phyloP scores from a whole-genome alignment of 2,329 filamentous ascomycete species.

The Xylariaceae sp. region DNA sequence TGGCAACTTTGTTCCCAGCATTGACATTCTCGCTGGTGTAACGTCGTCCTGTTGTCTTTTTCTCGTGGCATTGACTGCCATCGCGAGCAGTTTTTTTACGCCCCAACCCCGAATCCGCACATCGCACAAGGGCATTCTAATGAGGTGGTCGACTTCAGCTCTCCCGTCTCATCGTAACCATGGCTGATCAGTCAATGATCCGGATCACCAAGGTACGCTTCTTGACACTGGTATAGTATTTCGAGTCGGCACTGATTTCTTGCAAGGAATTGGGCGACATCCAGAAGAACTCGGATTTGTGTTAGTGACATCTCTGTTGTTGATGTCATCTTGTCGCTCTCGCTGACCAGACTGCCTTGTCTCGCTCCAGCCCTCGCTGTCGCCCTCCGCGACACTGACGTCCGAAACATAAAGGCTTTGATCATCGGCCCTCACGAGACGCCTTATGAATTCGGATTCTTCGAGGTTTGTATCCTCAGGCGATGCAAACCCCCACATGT shows the following conservation, averaged over 20 bases:
- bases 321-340: conserved; percentile 12
- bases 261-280: conserved; percentile 78
- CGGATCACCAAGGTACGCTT: conserved; percentile 65
- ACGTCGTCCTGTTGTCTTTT: too few species aligned
- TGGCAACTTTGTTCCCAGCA: too few species aligned
- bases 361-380: conserved; percentile 70
- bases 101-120: too few species aligned
- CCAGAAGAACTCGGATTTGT: conserved; percentile 79
- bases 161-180: conserved; percentile 34
- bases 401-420: conserved; percentile 81
- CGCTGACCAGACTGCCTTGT: conserved; percentile 11
- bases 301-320: conserved; percentile 47
- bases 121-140: too few species aligned
- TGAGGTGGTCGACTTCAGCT: neutral
- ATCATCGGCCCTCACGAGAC: conserved; percentile 93
- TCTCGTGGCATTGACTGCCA: too few species aligned
- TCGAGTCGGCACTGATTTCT: neutral
- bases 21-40: too few species aligned
- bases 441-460: conserved; percentile 96
- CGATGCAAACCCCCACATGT: neutral
- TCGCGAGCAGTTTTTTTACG: too few species aligned
- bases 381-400: conserved; percentile 81
- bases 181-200: conserved; percentile 84
- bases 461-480: conserved; percentile 64
- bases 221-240: neutral